Conservation (phyloP, 495 filamentous ascomycete genomes). For the Chaetomium cochliodes region DNA sequence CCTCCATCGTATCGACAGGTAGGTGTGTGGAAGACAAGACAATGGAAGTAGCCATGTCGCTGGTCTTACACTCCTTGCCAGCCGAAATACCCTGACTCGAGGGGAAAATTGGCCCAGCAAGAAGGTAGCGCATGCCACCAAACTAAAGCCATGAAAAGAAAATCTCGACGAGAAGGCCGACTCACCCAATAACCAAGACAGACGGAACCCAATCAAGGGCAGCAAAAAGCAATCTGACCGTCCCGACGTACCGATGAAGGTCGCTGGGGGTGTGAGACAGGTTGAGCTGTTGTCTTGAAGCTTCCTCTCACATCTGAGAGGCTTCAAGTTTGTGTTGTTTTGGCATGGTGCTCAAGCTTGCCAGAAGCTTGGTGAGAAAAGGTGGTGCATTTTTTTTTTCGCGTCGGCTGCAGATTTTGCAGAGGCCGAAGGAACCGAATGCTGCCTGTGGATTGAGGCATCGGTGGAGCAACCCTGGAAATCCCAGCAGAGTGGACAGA, state of each 20-base stretch:
- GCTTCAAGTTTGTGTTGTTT: not conserved
- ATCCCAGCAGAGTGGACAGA: not conserved
- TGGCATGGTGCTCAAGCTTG: conserved; percentile 18
- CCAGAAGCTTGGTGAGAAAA: conserved; percentile 11
- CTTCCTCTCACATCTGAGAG: conserved; percentile 12
- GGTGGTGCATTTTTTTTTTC: not conserved
- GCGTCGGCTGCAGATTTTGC: conserved; percentile 9
- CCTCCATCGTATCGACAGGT: conserved; percentile 4
- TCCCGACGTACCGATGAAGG: conserved; percentile 18
- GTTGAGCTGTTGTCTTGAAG: not conserved
- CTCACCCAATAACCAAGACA: conserved; percentile 34
- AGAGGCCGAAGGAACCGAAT: not conserved
- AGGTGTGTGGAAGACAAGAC: not conserved
- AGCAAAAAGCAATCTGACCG: conserved; percentile 1
- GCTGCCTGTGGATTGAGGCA: conserved; percentile 11
- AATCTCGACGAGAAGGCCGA: not conserved
- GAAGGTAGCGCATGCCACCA: not conserved
- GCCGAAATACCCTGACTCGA: not conserved
- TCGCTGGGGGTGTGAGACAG: not conserved
- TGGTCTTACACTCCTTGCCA: not conserved
- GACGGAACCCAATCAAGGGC: conserved; percentile 25
- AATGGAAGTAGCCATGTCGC: not conserved
- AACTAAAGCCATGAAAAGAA: not conserved
- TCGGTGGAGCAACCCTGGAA: not conserved
- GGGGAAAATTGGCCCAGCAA: not conserved